phyloP scores from a whole-genome alignment of 805 yeast species.

The Suhomyces sp. region DNA sequence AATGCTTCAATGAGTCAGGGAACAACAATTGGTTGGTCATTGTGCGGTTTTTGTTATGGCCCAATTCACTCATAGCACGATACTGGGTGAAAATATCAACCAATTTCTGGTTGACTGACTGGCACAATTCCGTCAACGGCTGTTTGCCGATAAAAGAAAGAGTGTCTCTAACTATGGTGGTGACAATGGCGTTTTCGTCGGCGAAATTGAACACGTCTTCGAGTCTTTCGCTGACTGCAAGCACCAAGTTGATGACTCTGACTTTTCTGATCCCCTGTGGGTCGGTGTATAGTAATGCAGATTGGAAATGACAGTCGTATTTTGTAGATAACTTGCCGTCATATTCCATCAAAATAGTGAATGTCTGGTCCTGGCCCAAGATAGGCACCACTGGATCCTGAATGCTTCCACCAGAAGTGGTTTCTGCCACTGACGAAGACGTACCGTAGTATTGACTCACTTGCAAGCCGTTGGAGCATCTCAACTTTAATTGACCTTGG shows the following conservation, averaged over 20 bases:
- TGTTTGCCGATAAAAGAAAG: conserved; percentile 41
- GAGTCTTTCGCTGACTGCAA: conserved; percentile 73
- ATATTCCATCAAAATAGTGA: conserved; percentile 69
- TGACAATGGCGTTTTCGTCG: conserved; percentile 54
- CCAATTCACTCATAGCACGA: conserved; percentile 46
- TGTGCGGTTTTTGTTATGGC: conserved; percentile 34
- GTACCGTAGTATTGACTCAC: conserved; percentile 71
- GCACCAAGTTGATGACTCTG: conserved; percentile 79
- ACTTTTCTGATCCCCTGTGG: conserved; percentile 74
- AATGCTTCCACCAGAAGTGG: conserved; percentile 23
- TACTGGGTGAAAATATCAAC: conserved; percentile 48
- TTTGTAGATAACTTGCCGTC: conserved; percentile 71
- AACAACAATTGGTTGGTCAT: conserved; percentile 62
- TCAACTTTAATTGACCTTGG: conserved; percentile 77
- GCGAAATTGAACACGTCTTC: conserved; percentile 74
- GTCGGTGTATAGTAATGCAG: conserved; percentile 83
- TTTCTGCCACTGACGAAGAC: conserved; percentile 24
- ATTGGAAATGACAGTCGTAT: conserved; percentile 85
- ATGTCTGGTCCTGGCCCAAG: conserved; percentile 57
- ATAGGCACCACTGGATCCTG: conserved; percentile 72
- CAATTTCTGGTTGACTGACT: conserved; percentile 36
- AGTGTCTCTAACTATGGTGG: conserved; percentile 40
- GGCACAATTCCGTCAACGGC: conserved; percentile 35
- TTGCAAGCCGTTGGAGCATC: conserved; percentile 86
- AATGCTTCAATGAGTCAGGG: conserved; percentile 74